A percentile compares a stretch with the other conserved stretches of the same genome.
Conservation (phyloP, 164 flowering plant species). For the Paratinospora sagittata region DNA sequence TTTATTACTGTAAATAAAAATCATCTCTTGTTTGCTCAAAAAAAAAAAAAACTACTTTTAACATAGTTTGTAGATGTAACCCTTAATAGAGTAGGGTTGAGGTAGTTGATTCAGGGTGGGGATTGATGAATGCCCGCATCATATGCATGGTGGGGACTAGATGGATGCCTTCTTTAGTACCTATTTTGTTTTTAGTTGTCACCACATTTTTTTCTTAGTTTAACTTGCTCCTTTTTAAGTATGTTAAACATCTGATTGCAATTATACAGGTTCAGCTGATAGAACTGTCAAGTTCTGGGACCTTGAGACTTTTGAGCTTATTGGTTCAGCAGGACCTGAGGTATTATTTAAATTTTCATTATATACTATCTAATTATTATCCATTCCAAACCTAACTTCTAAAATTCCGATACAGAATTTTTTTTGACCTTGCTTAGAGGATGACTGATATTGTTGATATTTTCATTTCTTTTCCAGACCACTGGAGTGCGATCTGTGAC, state of each 20-base stretch:
- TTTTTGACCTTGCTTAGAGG: not conserved
- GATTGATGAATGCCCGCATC: no score
- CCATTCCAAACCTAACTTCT: not conserved
- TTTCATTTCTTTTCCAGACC: slow-evolving; percentile 40
- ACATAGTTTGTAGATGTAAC: no score
- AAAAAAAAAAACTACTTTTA: no score
- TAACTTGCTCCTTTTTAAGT: no score
- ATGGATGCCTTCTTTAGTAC: no score
- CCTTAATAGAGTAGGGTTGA: no score
- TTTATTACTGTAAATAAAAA: no score
- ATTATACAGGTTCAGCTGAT: slow-evolving; percentile 82
- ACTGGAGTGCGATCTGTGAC: slow-evolving; percentile 81
- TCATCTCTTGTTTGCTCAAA: no score
- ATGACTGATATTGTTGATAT: not conserved
- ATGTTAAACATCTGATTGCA: slow-evolving; percentile 10
- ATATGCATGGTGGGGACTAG: no score
- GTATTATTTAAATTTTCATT: slow-evolving; percentile 27
- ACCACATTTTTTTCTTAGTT: not conserved
- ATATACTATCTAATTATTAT: not conserved
- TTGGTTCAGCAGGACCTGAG: slow-evolving; percentile 97
- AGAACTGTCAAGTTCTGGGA: slow-evolving; percentile 98
- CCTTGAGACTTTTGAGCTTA: slow-evolving; percentile 97
- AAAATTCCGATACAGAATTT: not conserved
- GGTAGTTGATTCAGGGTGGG: no score
- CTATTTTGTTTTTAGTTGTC: not conserved